These are phyloP conservation scores for Lablab purpureus DNA, from an alignment of 306 rosid species.

Conservation along the genomic window DNA sequence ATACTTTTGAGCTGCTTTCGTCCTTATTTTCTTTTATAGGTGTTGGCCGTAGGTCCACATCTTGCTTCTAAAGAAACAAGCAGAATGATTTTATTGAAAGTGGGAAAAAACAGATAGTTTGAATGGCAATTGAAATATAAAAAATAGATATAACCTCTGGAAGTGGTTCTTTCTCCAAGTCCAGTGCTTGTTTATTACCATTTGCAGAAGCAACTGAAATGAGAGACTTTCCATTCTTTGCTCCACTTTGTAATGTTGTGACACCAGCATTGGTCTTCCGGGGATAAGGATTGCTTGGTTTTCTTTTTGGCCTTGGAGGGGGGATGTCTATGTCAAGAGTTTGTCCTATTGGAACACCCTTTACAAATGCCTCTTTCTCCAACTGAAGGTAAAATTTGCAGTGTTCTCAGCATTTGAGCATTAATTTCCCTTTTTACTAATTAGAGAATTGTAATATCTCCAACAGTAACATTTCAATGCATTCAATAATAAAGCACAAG, in stretches of 20 bases:
- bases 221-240: slow-evolving; percentile 1
- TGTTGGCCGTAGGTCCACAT: not conserved
- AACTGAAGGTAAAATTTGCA: not conserved
- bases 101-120: not conserved
- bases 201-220: not conserved
- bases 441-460: not conserved
- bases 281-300: slow-evolving; percentile 17
- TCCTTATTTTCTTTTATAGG: not conserved
- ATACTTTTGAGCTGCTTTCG: not conserved
- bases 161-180: slow-evolving; percentile 24
- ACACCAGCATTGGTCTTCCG: not conserved
- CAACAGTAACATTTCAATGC: not conserved
- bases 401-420: not conserved
- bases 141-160: slow-evolving; percentile 5
- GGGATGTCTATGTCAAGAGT: slow-evolving; percentile 15
- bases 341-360: slow-evolving; percentile 11
- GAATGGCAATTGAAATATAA: not conserved
- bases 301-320: slow-evolving; percentile 20
- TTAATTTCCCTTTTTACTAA: not conserved
- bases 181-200: slow-evolving; percentile 1
- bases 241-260: not conserved
- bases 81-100: not conserved
- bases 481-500: slow-evolving; percentile 6
- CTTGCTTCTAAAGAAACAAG: not conserved
- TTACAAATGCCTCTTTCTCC: slow-evolving; percentile 13